Percentiles rank a stretch among this genome's conserved stretches.
These are phyloP conservation scores for Silene noctiflora DNA, from an alignment of 179 eudicot species.

Conservation along the genomic window DNA sequence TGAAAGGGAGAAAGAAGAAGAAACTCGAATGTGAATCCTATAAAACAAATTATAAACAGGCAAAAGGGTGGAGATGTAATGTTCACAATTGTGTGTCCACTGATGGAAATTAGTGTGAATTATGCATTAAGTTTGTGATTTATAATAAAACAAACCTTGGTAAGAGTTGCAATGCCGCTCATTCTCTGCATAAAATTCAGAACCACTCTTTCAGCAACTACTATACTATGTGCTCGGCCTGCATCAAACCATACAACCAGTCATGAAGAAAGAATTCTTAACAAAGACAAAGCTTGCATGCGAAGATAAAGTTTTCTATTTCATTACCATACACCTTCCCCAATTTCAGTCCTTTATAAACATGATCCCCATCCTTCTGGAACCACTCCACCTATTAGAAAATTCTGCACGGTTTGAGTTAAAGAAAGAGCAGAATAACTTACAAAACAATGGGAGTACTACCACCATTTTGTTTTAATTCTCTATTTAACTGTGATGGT, in stretches of 20 bases:
- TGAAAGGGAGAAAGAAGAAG: no score
- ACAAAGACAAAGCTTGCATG: neutral
- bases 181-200: constrained; percentile 97
- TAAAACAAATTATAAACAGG: no score
- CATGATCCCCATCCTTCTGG: constrained; percentile 75
- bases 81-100: neutral
- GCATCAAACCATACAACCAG: constrained; percentile 25
- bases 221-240: constrained; percentile 87
- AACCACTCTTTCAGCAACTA: constrained; percentile 88
- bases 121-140: neutral
- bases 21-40: no score
- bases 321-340: constrained; percentile 88
- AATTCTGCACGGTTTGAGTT: constrained; percentile 15
- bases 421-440: constrained; percentile 15
- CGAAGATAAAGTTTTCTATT: neutral
- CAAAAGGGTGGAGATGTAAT: neutral
- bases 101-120: neutral
- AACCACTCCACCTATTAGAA: constrained; percentile 78
- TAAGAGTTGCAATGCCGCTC: constrained; percentile 97
- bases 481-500: neutral
- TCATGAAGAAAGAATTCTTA: neutral
- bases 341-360: constrained; percentile 72
- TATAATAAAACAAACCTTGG: constrained; percentile 50
- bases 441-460: neutral
- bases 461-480: neutral